Percentiles rank a stretch among this genome's conserved stretches.
phyloP scores from a whole-genome alignment of 2,329 filamentous ascomycete species.

The Nemania serpens region DNA sequence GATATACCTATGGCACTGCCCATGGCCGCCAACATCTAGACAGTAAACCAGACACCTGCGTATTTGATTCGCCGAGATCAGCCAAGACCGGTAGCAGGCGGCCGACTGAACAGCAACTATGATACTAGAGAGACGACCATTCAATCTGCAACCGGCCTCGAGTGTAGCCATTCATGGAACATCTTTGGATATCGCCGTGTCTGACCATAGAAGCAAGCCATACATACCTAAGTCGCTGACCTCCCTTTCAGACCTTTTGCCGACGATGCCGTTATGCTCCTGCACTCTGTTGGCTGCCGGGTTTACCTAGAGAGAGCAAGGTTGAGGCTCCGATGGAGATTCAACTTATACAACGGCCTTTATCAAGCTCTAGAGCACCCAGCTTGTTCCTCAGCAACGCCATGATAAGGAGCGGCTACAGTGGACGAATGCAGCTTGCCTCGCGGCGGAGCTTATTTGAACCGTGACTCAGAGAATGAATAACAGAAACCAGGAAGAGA shows the following conservation, averaged over 20 bases:
- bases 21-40: constrained; percentile 4
- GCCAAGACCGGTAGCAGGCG: constrained; percentile 9
- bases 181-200: background rate
- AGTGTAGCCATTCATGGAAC: background rate
- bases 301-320: background rate
- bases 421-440: background rate
- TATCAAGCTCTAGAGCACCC: constrained; percentile 4
- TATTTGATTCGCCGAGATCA: too few relatives aligned
- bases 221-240: background rate
- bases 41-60: too few relatives aligned
- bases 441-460: too few relatives aligned
- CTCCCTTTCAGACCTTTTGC: background rate
- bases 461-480: background rate
- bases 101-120: constrained; percentile 12
- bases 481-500: constrained; percentile 5
- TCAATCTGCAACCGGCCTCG: constrained; percentile 6
- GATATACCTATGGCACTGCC: constrained; percentile 9
- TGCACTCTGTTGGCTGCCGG: constrained; percentile 13
- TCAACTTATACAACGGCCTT: background rate
- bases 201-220: constrained; percentile 1
- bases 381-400: constrained; percentile 1
- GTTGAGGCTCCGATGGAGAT: constrained; percentile 1
- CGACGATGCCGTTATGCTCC: constrained; percentile 31
- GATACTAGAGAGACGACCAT: background rate
- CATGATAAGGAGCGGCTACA: background rate